Evolutionary conservation across 2,329 filamentous ascomycete species (phyloP).

Genomic region (Podosphaera xanthii): DNA sequence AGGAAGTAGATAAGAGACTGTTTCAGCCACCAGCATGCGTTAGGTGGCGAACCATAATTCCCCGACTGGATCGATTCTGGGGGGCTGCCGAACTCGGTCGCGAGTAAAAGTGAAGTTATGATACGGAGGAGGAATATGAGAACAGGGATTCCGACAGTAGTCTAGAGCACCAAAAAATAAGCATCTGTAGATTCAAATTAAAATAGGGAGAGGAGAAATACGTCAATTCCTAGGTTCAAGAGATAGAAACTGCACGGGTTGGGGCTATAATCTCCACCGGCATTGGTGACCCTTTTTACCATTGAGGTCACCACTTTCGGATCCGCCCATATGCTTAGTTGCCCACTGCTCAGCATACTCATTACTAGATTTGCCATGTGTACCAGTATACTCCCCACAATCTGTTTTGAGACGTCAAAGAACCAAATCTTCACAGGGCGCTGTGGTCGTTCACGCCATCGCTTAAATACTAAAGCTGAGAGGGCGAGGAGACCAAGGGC

Average conservation of each 20-base stretch:
- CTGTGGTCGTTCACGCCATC: conserved; percentile 78
- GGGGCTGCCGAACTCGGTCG: conserved; percentile 60
- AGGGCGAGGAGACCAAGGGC: conserved; percentile 67
- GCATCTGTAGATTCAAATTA: background rate
- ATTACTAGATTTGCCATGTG: conserved; percentile 88
- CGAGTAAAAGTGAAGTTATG: conserved; percentile 45
- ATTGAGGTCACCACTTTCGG: conserved; percentile 19
- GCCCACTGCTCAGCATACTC: conserved; percentile 82
- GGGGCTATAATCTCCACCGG: conserved; percentile 38
- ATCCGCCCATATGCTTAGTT: conserved; percentile 44
- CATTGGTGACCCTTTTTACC: conserved; percentile 17
- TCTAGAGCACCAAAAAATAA: conserved; percentile 28
- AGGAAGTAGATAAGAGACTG: conserved; percentile 92
- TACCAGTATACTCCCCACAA: conserved; percentile 76
- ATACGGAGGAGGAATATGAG: conserved; percentile 71
- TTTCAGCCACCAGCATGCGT: conserved; percentile 78
- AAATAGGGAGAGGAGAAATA: conserved; percentile 28
- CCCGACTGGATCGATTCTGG: conserved; percentile 78
- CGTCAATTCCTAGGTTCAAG: conserved; percentile 83
- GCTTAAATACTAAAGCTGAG: conserved; percentile 73
- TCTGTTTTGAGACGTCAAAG: conserved; percentile 93
- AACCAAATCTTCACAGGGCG: conserved; percentile 90
- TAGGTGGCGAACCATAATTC: conserved; percentile 70
- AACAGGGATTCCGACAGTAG: conserved; percentile 86
- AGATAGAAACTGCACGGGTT: conserved; percentile 96